These are phyloP conservation scores for Streptanthus diversifolius DNA, from an alignment of 345 rosid genomes.

Conservation along the genomic window DNA sequence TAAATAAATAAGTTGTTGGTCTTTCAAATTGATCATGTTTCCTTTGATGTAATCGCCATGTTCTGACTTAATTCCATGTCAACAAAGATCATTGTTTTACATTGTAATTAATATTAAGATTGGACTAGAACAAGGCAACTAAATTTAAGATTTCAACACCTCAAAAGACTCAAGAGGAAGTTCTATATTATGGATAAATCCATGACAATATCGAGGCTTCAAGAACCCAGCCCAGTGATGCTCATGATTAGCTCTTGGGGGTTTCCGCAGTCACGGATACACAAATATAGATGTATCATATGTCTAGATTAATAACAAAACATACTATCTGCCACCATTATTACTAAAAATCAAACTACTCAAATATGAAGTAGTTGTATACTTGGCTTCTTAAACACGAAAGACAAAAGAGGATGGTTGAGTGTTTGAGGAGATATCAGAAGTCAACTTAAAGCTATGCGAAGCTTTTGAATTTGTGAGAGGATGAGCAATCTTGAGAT, in stretches of 20 bases:
- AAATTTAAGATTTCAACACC: background rate
- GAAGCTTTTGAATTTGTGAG: slow-evolving; percentile 1
- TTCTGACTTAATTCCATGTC: background rate
- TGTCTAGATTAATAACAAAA: background rate
- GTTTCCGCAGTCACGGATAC: slow-evolving; percentile 13
- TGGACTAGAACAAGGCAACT: background rate
- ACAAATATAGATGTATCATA: background rate
- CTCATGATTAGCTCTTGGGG: slow-evolving; percentile 28
- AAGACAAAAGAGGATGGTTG: slow-evolving; percentile 9
- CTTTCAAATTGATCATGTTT: background rate
- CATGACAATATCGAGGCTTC: background rate
- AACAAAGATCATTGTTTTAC: background rate
- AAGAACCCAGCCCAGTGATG: slow-evolving; percentile 12
- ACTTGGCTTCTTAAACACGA: slow-evolving; percentile 13
- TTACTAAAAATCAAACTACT: slow-evolving; percentile 8
- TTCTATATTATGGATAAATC: background rate
- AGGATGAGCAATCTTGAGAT: slow-evolving; percentile 36
- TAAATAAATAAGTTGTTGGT: background rate
- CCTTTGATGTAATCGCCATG: background rate
- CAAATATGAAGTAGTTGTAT: background rate
- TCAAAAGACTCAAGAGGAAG: background rate
- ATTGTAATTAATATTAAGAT: background rate
- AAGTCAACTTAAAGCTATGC: slow-evolving; percentile 20
- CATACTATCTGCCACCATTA: background rate
- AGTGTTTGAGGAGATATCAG: background rate